Percentiles rank a stretch among this genome's conserved stretches.
Conservation (phyloP, 192 early-diverging fungal species). For the Podila verticillata region DNA sequence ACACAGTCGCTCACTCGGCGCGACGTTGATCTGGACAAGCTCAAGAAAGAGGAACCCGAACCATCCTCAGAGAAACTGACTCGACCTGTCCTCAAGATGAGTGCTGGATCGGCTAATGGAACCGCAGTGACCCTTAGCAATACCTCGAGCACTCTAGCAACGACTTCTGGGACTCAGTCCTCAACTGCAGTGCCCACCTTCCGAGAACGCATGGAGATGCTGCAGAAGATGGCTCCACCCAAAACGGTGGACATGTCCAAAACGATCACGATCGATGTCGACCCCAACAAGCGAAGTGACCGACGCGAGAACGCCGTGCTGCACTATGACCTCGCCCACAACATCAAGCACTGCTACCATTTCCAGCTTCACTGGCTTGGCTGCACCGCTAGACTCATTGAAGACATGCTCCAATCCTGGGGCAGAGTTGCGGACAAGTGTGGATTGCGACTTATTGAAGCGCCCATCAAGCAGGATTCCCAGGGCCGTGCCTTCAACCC, state of each 20-base stretch:
- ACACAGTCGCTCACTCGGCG: conserved; percentile 29
- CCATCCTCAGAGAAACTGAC: conserved; percentile 16
- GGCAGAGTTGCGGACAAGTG: conserved; percentile 80
- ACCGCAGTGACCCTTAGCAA: conserved; percentile 11
- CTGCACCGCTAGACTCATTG: conserved; percentile 88
- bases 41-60: conserved; percentile 19
- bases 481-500: conserved; percentile 83
- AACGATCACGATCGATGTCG: conserved; percentile 83
- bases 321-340: conserved; percentile 92
- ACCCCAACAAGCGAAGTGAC: conserved; percentile 78
- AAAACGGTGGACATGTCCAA: conserved; percentile 69
- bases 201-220: conserved; percentile 37
- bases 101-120: conserved; percentile 7
- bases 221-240: conserved; percentile 51
- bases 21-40: conserved; percentile 31
- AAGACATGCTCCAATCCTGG: conserved; percentile 89
- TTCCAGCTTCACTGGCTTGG: conserved; percentile 96
- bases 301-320: conserved; percentile 86
- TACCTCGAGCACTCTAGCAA: neutral
- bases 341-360: conserved; percentile 89
- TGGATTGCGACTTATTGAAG: conserved; percentile 91
- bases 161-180: neutral
- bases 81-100: conserved; percentile 23
- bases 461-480: conserved; percentile 78
- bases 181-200: conserved; percentile 23